phyloP scores from a whole-genome alignment of 1,139 yeast genomes.

The Meyerozyma sp. region DNA sequence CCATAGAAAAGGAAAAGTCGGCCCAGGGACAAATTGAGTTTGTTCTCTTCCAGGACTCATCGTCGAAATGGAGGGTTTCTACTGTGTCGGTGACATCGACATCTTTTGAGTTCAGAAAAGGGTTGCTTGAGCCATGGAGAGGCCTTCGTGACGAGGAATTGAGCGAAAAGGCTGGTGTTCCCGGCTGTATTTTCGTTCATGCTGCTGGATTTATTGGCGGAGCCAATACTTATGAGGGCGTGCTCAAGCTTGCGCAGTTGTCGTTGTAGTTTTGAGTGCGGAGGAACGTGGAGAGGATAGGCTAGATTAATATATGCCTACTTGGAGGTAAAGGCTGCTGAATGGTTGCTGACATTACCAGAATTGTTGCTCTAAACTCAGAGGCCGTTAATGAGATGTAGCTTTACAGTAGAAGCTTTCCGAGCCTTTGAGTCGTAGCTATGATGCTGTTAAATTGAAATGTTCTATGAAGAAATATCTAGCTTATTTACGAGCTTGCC shows the following conservation, averaged over 20 bases:
- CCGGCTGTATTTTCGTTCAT: constrained; percentile 86
- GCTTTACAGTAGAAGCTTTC: no score
- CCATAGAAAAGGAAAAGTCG: constrained; percentile 59
- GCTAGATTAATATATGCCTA: no score
- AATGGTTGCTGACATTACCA: no score
- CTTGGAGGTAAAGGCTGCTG: no score
- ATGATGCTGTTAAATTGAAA: no score
- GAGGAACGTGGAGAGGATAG: no score
- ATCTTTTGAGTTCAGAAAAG: constrained; percentile 79
- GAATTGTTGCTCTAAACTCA: no score
- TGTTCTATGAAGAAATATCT: no score
- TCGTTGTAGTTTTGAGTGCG: constrained; percentile 4
- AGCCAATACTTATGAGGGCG: constrained; percentile 75
- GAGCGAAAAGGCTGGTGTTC: constrained; percentile 66
- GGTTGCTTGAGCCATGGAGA: constrained; percentile 88
- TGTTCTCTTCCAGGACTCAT: constrained; percentile 73
- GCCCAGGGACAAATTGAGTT: constrained; percentile 59
- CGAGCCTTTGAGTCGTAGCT: no score
- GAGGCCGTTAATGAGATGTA: no score
- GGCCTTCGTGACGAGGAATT: constrained; percentile 87
- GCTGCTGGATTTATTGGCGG: constrained; percentile 99
- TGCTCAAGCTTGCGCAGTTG: constrained; percentile 62
- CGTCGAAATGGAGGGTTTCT: constrained; percentile 79
- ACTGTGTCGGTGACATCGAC: constrained; percentile 75
- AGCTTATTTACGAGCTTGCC: no score